Conservation (phyloP, 768 basidiomycete species). For the Rhizopogon vinicolor region DNA sequence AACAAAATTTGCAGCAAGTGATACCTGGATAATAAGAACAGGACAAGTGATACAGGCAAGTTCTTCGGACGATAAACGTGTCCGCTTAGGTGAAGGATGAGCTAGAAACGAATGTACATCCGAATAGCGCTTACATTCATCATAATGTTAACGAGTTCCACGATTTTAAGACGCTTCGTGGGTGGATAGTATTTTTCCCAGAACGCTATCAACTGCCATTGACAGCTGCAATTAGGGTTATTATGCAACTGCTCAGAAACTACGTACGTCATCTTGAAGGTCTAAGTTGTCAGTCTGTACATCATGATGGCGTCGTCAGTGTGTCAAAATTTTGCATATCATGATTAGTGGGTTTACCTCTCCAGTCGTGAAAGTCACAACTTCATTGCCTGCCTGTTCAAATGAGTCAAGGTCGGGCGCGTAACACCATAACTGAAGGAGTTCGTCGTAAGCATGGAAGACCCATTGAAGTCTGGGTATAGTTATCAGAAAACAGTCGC, state of each 20-base stretch:
- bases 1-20: neutral
- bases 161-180: constrained; percentile 41
- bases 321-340: neutral
- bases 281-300: constrained; percentile 36
- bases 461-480: constrained; percentile 49
- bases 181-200: constrained; percentile 61
- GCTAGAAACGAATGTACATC: neutral
- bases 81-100: constrained; percentile 38
- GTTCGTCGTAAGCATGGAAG: constrained; percentile 58
- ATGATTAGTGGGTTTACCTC: constrained; percentile 36
- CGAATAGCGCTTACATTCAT: constrained; percentile 46
- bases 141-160: constrained; percentile 51
- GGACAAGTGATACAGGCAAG: constrained; percentile 56
- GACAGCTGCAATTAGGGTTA: neutral
- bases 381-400: constrained; percentile 61
- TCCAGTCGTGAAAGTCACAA: constrained; percentile 50
- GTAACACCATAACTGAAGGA: constrained; percentile 58
- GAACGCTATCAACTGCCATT: constrained; percentile 54
- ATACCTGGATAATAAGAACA: constrained; percentile 65
- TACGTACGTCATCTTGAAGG: constrained; percentile 59
- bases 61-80: constrained; percentile 42
- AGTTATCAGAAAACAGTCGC: constrained; percentile 1
- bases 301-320: neutral
- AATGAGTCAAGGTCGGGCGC: constrained; percentile 63
- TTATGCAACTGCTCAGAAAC: neutral